A percentile compares a stretch with the other conserved stretches of the same genome.
phyloP scores from a whole-genome alignment of 495 filamentous ascomycete genomes.

The Penicillium pancosmium region DNA sequence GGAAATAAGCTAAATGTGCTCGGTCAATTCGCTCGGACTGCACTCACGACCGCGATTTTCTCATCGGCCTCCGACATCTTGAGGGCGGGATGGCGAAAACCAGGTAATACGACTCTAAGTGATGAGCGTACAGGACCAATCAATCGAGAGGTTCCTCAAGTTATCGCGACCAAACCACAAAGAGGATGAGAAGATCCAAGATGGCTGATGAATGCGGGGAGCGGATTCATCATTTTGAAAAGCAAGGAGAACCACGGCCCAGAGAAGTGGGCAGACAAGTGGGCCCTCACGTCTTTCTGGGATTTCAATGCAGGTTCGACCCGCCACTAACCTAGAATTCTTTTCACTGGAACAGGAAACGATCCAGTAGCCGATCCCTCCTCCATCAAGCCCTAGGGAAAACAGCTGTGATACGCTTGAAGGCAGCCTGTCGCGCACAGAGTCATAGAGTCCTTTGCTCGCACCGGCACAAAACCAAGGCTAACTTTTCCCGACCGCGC shows the following conservation, averaged over 20 bases:
- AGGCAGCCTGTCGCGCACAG: constrained; percentile 1
- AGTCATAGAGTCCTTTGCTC: background rate
- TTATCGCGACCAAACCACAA: background rate
- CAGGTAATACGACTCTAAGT: background rate
- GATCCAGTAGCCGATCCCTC: constrained; percentile 3
- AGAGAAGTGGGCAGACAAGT: constrained; percentile 1
- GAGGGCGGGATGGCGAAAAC: background rate
- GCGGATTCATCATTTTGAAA: background rate
- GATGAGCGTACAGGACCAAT: background rate
- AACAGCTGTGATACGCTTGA: background rate
- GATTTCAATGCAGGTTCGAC: constrained; percentile 3
- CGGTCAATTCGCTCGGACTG: background rate
- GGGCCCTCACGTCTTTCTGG: background rate
- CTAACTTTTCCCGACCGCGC: background rate
- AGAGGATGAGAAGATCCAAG: background rate
- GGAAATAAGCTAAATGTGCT: background rate
- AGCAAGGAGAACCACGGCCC: constrained; percentile 2
- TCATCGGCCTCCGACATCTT: background rate
- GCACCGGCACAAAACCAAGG: background rate
- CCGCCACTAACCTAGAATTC: background rate
- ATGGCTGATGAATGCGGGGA: background rate
- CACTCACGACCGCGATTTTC: constrained; percentile 3
- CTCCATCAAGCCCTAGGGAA: background rate
- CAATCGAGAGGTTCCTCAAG: background rate
- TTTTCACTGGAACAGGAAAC: background rate